Conservation (phyloP, 2,329 filamentous ascomycete genomes). For the Colletotrichum orchidophilum region DNA sequence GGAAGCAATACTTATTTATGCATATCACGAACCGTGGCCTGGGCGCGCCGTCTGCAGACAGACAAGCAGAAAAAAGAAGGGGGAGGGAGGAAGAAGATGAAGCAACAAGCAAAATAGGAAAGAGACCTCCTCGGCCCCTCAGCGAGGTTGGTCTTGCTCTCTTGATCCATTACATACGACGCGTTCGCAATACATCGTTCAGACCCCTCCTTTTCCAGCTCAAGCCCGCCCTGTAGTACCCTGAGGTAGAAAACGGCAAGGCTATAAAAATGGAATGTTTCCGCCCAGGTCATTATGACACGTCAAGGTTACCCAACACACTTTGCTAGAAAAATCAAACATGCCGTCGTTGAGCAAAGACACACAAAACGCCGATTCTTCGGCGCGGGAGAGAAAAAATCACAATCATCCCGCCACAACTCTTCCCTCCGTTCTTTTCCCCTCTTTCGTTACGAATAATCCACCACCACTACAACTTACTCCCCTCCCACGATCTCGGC, state of each 20-base stretch:
- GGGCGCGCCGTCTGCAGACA: too few relatives aligned
- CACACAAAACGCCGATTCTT: conserved; percentile 1
- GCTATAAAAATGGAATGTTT: neutral
- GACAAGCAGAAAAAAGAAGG: neutral
- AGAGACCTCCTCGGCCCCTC: too few relatives aligned
- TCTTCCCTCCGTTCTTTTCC: neutral
- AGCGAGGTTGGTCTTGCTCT: neutral
- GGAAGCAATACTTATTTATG: too few relatives aligned
- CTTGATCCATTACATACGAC: conserved; percentile 19
- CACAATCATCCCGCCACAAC: neutral
- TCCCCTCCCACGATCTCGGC: conserved; percentile 62
- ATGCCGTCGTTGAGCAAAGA: conserved; percentile 24
- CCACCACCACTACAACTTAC: conserved; percentile 30
- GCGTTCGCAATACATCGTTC: too few relatives aligned
- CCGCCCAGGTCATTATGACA: conserved; percentile 21
- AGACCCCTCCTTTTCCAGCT: neutral
- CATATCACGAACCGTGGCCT: neutral
- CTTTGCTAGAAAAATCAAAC: conserved; percentile 1
- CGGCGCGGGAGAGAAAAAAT: neutral
- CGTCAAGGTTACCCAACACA: neutral
- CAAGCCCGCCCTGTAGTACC: neutral
- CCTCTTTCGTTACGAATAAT: neutral
- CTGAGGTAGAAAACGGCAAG: neutral
- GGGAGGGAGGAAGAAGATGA: too few relatives aligned
- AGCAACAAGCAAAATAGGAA: neutral